Percentiles rank a stretch among this genome's conserved stretches.
These are phyloP conservation scores for Podaxis sp. DNA, from an alignment of 768 basidiomycete genomes.

Conservation along the genomic window DNA sequence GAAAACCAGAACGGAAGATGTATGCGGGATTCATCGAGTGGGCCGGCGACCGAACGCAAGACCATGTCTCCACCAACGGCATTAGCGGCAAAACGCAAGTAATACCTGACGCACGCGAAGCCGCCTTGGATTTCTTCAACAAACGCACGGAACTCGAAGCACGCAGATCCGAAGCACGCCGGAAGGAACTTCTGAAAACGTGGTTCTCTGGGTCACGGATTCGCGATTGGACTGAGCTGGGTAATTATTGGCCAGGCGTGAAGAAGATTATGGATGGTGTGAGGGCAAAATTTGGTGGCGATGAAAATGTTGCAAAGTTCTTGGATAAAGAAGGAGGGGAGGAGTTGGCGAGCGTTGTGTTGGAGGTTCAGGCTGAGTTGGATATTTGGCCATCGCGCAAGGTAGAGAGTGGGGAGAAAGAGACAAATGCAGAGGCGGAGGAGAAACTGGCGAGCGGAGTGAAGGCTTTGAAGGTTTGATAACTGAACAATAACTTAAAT, in stretches of 20 bases:
- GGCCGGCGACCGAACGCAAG: slow-evolving; percentile 24
- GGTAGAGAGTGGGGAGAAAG: neutral
- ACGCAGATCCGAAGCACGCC: slow-evolving; percentile 22
- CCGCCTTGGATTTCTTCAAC: slow-evolving; percentile 48
- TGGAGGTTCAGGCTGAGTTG: slow-evolving; percentile 31
- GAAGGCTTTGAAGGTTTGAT: neutral
- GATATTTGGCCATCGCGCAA: slow-evolving; percentile 11
- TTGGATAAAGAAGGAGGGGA: slow-evolving; percentile 35
- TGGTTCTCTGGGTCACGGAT: slow-evolving; percentile 47
- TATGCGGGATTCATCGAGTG: slow-evolving; percentile 54
- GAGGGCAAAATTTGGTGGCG: slow-evolving; percentile 41
- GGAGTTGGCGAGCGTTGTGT: slow-evolving; percentile 31
- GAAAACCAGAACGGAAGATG: slow-evolving; percentile 47
- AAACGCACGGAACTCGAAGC: slow-evolving; percentile 46
- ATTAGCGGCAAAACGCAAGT: neutral
- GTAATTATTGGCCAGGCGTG: slow-evolving; percentile 37
- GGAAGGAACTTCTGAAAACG: slow-evolving; percentile 32
- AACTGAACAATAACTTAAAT: too few relatives aligned
- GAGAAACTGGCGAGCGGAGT: neutral
- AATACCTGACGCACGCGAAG: slow-evolving; percentile 26
- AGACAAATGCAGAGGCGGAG: neutral
- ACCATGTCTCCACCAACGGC: neutral
- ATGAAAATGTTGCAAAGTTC: slow-evolving; percentile 35
- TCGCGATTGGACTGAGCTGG: slow-evolving; percentile 50
- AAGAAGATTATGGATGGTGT: slow-evolving; percentile 51